Conservation (phyloP, 306 rosid genomes). For the Mimosa pudica region DNA sequence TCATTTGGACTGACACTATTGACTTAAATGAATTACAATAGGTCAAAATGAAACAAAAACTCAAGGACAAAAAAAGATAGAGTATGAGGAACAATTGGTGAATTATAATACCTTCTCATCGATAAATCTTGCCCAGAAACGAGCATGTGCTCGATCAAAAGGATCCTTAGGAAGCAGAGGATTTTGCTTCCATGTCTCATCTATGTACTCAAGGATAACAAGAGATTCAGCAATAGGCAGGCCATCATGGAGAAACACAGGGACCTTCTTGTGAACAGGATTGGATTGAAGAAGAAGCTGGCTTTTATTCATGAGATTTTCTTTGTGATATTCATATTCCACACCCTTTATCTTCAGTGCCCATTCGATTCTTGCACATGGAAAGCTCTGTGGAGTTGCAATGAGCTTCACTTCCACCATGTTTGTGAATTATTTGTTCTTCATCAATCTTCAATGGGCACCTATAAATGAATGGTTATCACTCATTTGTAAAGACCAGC, state of each 20-base stretch:
- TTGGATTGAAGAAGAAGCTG: conserved; percentile 48
- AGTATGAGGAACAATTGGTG: neutral
- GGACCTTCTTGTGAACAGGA: conserved; percentile 56
- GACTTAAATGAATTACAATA: neutral
- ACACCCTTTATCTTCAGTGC: conserved; percentile 56
- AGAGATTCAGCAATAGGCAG: conserved; percentile 47
- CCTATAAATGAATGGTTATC: neutral
- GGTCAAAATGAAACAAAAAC: neutral
- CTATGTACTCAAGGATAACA: conserved; percentile 56
- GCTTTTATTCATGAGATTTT: conserved; percentile 50
- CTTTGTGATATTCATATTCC: conserved; percentile 45
- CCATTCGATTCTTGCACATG: conserved; percentile 49
- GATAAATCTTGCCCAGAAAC: conserved; percentile 52
- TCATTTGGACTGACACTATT: neutral
- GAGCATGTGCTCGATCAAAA: conserved; percentile 41
- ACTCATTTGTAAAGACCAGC: too few species aligned
- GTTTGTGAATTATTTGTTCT: neutral
- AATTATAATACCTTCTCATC: conserved; percentile 48
- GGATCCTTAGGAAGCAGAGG: conserved; percentile 46
- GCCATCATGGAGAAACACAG: conserved; percentile 43
- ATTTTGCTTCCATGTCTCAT: conserved; percentile 55
- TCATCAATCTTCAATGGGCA: neutral
- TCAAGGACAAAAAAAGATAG: neutral
- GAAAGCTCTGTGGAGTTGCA: conserved; percentile 43
- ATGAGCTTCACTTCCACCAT: conserved; percentile 53